Percentiles rank a stretch among this genome's conserved stretches.
Conservation (phyloP, 305 asterid genomes). For the Coffea humblotiana region DNA sequence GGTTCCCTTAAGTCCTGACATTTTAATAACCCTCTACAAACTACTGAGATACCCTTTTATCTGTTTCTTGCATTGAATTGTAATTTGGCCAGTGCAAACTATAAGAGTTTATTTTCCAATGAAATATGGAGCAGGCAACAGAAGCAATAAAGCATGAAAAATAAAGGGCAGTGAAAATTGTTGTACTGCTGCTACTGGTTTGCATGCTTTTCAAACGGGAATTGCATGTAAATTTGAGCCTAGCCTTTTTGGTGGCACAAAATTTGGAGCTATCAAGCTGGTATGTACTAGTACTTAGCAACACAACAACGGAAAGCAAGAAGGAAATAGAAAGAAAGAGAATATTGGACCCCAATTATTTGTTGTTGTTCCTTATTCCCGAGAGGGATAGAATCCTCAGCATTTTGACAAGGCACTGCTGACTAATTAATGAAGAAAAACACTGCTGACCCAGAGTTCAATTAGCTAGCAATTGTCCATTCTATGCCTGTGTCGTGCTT, state of each 20-base stretch:
- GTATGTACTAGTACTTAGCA: neutral
- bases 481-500: no score
- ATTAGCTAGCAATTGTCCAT: neutral
- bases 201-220: neutral
- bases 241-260: constrained; percentile 1
- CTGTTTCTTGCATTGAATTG: no score
- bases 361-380: constrained; percentile 14
- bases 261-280: constrained; percentile 9
- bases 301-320: neutral
- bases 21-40: neutral
- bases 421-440: constrained; percentile 10
- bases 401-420: constrained; percentile 4
- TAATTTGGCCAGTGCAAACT: neutral
- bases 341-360: neutral
- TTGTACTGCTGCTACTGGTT: neutral
- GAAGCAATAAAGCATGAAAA: neutral
- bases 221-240: neutral
- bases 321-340: constrained; percentile 9
- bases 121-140: no score
- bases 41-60: no score
- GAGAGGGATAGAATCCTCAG: constrained; percentile 14
- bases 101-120: neutral
- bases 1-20: neutral
- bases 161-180: neutral
- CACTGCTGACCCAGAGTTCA: neutral